Base-by-base conservation (phyloP, 2,329 filamentous ascomycete genomes). In the Ophiocordyceps camponoti-saundersi region DNA sequence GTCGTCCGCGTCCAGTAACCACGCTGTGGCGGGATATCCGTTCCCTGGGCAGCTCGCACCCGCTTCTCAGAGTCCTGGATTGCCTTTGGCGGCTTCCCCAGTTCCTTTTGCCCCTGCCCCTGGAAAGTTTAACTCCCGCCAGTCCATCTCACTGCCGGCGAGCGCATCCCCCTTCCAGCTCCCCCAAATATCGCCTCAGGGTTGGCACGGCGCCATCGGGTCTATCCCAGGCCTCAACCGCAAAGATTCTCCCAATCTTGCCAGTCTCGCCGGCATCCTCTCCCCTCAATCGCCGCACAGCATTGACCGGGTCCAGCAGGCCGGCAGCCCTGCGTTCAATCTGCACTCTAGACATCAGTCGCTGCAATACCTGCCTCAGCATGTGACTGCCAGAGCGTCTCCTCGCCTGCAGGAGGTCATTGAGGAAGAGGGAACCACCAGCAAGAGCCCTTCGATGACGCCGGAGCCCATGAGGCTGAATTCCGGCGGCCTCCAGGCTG, bases 401-500 rank as follows among this genome's bases (percentile, higher is more conserved):
- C 77, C 77, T 50, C 69, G 78, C 42, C 65, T 89, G 51, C 81
- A 83, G 48, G 82, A 88, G 51, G 70, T 89, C 16, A 76, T 73
- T n/a, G 83, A 88, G 58, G 79, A 78, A 47, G 82, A 85, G 21
- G 82, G 85, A 49, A 60, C 63, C 1, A 51, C 49, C 23, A 64
- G 57, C 53, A 72, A 75, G 61, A 75, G 67, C 48, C 69, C 68
- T 11, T 75, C 71, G 1, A 74, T 72, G 55, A 74, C 71, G 0
- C 70, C 74, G 0, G 72, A 79, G 54, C 66, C 71, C 11, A 48
- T 54, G 12, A 62, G 63, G 44, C 66, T 66, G 43, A 65, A 71
- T 46, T 62, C 66, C 44, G 83, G 89, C 54, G 88, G 88, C 53
- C 71, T 94, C 22, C 87, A 95, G 59, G 82, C 81, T 51, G 87